These are phyloP conservation scores for Exophiala mesophila DNA, from an alignment of 2,329 filamentous ascomycete species.

Conservation along the genomic window DNA sequence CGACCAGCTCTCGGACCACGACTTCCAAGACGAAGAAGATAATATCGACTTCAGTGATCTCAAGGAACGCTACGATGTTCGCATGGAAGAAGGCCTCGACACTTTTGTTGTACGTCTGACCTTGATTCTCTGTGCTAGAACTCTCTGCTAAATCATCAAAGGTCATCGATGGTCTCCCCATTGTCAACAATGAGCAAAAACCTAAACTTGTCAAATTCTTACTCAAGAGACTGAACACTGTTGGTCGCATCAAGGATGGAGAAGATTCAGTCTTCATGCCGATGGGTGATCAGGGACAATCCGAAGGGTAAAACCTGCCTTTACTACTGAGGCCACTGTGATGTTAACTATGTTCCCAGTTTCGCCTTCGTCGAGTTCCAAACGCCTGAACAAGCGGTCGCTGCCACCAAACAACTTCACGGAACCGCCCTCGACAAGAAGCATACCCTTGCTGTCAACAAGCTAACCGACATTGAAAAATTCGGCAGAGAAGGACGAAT, in stretches of 20 bases:
- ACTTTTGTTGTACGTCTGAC: constrained; percentile 63
- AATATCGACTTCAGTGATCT: constrained; percentile 93
- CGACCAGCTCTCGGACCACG: constrained; percentile 84
- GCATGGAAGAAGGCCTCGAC: constrained; percentile 91
- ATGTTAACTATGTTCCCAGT: constrained; percentile 44
- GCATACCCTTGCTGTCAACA: constrained; percentile 93
- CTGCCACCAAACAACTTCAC: constrained; percentile 84
- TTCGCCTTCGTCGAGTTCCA: constrained; percentile 98
- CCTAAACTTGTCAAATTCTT: constrained; percentile 95
- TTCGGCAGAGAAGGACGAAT: constrained; percentile 91
- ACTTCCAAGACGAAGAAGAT: constrained; percentile 84
- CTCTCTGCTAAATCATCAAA: constrained; percentile 11
- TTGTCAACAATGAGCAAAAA: constrained; percentile 84
- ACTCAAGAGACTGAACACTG: constrained; percentile 82
- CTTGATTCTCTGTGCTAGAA: neutral
- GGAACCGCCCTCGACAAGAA: constrained; percentile 88
- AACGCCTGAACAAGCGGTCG: constrained; percentile 80
- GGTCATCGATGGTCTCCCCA: constrained; percentile 87
- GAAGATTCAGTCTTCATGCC: constrained; percentile 94
- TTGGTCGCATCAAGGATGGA: constrained; percentile 64
- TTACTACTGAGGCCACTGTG: neutral
- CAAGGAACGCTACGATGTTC: constrained; percentile 89
- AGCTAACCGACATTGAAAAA: constrained; percentile 94
- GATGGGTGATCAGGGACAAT: constrained; percentile 78
- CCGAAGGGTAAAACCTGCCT: constrained; percentile 62